phyloP scores from a whole-genome alignment of 139 green algal genomes.

The Picochlorum sp. region DNA sequence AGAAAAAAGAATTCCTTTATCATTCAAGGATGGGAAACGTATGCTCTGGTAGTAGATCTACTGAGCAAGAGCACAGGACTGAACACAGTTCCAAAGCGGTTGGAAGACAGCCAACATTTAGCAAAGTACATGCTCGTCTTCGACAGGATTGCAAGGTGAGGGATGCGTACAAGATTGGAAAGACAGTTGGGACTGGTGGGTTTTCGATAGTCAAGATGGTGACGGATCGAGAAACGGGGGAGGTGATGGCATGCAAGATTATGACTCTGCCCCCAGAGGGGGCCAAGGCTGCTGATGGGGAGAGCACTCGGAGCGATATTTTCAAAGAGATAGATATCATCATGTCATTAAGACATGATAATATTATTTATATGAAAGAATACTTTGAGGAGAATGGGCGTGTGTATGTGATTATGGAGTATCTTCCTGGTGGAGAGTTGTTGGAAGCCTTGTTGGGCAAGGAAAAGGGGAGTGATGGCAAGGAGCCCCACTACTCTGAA shows the following conservation, averaged over 20 bases:
- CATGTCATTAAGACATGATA: slow-evolving; percentile 64
- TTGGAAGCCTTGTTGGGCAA: slow-evolving; percentile 69
- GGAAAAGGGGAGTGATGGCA: slow-evolving; percentile 15
- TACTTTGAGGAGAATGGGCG: slow-evolving; percentile 77
- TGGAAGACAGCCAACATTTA: not conserved
- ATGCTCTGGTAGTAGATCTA: not conserved
- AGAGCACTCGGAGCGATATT: slow-evolving; percentile 73
- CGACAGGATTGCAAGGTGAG: slow-evolving; percentile 29
- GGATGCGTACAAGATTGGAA: slow-evolving; percentile 69
- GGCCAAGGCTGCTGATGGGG: slow-evolving; percentile 50
- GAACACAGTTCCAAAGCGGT: not conserved
- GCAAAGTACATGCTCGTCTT: not conserved
- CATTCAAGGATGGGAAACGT: not conserved
- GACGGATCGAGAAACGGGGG: slow-evolving; percentile 35
- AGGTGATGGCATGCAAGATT: slow-evolving; percentile 81
- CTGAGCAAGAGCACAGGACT: not conserved
- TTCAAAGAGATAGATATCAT: slow-evolving; percentile 91
- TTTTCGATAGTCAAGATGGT: slow-evolving; percentile 78
- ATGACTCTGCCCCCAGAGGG: slow-evolving; percentile 65
- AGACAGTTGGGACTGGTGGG: slow-evolving; percentile 72
- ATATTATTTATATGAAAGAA: slow-evolving; percentile 80
- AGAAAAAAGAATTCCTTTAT: too few relatives aligned
- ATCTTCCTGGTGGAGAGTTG: slow-evolving; percentile 70
- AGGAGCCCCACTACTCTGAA: slow-evolving; percentile 59
- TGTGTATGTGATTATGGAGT: slow-evolving; percentile 83